These are phyloP conservation scores for Naganishia sp. DNA, from an alignment of 1,284 basidiomycete species.

Conservation along the genomic window DNA sequence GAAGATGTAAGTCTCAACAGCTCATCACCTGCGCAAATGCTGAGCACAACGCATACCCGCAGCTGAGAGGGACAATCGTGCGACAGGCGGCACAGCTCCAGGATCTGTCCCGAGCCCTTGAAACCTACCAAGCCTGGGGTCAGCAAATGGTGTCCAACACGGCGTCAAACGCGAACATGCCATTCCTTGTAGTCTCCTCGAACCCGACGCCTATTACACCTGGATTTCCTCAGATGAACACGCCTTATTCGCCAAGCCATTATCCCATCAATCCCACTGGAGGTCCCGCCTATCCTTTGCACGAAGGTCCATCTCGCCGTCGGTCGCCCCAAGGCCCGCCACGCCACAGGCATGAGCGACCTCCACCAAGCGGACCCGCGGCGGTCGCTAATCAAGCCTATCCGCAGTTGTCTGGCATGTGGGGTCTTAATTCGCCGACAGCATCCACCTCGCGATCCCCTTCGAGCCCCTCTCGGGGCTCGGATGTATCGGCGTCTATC, in stretches of 20 bases:
- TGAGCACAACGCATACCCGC: background rate
- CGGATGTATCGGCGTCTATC: slow-evolving; percentile 17
- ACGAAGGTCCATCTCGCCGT: slow-evolving; percentile 2
- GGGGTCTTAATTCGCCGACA: background rate
- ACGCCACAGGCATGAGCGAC: slow-evolving; percentile 10
- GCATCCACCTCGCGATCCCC: slow-evolving; percentile 1
- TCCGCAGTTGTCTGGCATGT: slow-evolving; percentile 16
- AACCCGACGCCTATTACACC: slow-evolving; percentile 1
- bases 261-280: background rate
- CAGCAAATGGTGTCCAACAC: too few species aligned
- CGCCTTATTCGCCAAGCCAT: background rate
- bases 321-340: slow-evolving; percentile 10
- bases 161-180: too few species aligned
- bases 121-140: background rate
- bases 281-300: background rate
- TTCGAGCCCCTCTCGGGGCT: slow-evolving; percentile 5
- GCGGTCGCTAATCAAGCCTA: background rate
- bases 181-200: too few species aligned
- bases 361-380: background rate
- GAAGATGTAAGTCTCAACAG: slow-evolving; percentile 9
- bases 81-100: slow-evolving; percentile 1
- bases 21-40: background rate
- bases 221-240: slow-evolving; percentile 3
- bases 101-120: background rate
- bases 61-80: background rate